Base-by-base conservation (phyloP, 1,284 basidiomycete genomes). In the Melampsora americana region DNA sequence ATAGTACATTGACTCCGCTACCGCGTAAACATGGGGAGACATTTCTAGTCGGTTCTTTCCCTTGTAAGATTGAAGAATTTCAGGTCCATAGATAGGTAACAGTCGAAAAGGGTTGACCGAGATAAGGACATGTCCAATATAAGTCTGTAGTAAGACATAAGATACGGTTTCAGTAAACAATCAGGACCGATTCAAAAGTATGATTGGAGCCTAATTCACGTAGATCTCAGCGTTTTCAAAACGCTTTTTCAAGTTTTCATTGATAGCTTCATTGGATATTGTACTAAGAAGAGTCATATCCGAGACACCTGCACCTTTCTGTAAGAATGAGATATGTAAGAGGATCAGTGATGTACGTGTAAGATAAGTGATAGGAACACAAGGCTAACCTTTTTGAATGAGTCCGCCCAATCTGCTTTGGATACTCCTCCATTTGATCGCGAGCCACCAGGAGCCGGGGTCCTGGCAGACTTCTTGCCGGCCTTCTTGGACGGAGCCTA, bases 41-140 rank as follows among this genome's bases (percentile, higher is more conserved):
- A 98, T 92, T 84, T 99, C 96, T 69, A 99, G 89, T 80, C 96
- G 89, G 83, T 99, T 99, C 89, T 99, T 99, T 81, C 95, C 94
- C 79, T 90, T 90, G 85, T 99, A 98, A 78, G 88, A 89, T 80
- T 89, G 87, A 30, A 99, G 86, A 11, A 90, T 88, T 68, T 93
- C 90, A 53, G 95, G 91, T 50, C 91, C 92, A 85, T 99, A 99
- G 83, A 99, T 99, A 16, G 72, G 78, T 67, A 86, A 79, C 82
- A 92, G 93, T 92, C 88, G 87, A 85, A 99, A 99, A 0, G 95
- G 96, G 84, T 99, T 99, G 80, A 99, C 95, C 32, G 96, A 99
- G 82, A 99, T 96, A 79, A 99, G 85, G 61, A 99, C 96, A 80
- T 92, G 87, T 50, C 96, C 96, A 83, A 99, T 99, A 84, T 99